A percentile compares a stretch with the other conserved stretches of the same genome.
phyloP scores from a whole-genome alignment of 2,329 filamentous ascomycete species.

The Colletotrichum filicis region DNA sequence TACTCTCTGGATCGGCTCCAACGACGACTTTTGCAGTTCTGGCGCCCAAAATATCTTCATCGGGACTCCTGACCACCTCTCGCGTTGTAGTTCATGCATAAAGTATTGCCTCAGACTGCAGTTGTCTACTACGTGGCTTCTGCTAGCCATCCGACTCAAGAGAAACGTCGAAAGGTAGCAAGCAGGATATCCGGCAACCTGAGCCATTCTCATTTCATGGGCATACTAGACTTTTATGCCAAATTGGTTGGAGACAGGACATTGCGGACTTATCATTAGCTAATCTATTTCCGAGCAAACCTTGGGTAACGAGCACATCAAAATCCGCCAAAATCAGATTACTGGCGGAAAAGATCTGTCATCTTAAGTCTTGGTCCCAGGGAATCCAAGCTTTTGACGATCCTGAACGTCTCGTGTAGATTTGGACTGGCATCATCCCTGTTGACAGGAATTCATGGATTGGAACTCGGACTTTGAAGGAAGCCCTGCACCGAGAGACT shows the following conservation, averaged over 20 bases:
- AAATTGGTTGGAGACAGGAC: too few species aligned
- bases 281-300: not conserved
- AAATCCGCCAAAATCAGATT: not conserved
- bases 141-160: too few species aligned
- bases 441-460: not conserved
- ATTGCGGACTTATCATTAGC: too few species aligned
- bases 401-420: not conserved
- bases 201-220: not conserved
- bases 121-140: too few species aligned
- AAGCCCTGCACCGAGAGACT: not conserved
- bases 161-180: too few species aligned
- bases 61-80: not conserved
- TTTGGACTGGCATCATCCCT: not conserved
- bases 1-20: not conserved
- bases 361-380: not conserved
- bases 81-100: not conserved
- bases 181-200: too few species aligned
- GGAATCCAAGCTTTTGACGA: not conserved
- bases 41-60: not conserved
- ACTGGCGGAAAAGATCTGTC: not conserved
- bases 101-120: not conserved
- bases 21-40: not conserved
- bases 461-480: not conserved
- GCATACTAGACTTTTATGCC: not conserved
- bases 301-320: not conserved